Evolutionary conservation across 75 land plant genomes (phyloP).

Genomic region (Azolla pinnata): DNA sequence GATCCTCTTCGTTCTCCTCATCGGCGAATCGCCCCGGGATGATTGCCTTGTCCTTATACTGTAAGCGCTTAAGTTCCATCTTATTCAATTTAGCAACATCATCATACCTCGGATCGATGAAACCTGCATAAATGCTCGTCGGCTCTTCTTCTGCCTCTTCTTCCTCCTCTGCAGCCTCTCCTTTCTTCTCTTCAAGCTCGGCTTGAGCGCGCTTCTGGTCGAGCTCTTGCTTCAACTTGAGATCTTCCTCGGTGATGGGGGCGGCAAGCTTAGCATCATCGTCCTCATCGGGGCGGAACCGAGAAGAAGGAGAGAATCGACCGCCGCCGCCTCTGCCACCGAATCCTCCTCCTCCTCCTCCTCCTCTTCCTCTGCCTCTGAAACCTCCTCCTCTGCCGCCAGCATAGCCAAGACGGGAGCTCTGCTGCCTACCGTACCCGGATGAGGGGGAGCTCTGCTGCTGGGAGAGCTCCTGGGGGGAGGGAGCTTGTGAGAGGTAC

Average conservation of each 20-base stretch:
- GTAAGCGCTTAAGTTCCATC: not conserved
- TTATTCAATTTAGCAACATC: not conserved
- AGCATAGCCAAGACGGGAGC: not conserved
- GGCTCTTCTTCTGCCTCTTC: not conserved
- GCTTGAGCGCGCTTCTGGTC: not conserved
- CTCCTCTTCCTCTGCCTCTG: not conserved
- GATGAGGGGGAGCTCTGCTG: not conserved
- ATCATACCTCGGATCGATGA: constrained; percentile 6
- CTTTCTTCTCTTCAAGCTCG: not conserved
- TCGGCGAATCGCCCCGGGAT: not conserved
- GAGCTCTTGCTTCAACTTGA: constrained; percentile 1
- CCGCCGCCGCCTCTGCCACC: not conserved
- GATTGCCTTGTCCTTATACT: not conserved
- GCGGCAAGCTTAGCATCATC: not conserved
- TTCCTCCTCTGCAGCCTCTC: not conserved
- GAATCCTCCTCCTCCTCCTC: not conserved
- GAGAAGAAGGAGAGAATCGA: not conserved
- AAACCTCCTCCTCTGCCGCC: not conserved
- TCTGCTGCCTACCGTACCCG: not conserved
- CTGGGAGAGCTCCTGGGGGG: not conserved
- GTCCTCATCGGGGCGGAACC: not conserved
- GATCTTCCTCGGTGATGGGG: not conserved
- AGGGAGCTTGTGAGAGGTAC: not conserved
- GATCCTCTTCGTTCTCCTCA: not conserved
- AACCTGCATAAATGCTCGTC: constrained; percentile 3